These are phyloP conservation scores for Boletus tylopilopsis DNA, from an alignment of 768 basidiomycete species.

Conservation along the genomic window DNA sequence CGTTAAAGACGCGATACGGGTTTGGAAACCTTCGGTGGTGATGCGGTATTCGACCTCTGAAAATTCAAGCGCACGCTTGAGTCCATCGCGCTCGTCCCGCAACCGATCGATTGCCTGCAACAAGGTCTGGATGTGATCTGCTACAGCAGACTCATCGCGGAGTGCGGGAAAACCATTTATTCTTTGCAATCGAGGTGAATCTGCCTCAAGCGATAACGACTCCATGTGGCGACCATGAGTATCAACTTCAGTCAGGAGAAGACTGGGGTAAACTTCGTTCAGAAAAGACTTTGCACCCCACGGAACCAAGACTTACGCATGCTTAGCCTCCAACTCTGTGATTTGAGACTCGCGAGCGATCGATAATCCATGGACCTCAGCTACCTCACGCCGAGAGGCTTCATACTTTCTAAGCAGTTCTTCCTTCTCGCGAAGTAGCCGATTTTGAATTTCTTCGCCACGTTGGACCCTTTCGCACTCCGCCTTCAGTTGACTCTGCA, in stretches of 20 bases:
- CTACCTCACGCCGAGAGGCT: slow-evolving; percentile 33
- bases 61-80: slow-evolving; percentile 64
- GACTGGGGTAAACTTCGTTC: slow-evolving; percentile 10
- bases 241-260: slow-evolving; percentile 21
- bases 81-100: slow-evolving; percentile 59
- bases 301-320: slow-evolving; percentile 23
- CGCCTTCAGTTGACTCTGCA: slow-evolving; percentile 38
- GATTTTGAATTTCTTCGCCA: slow-evolving; percentile 41
- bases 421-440: slow-evolving; percentile 55
- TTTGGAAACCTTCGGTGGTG: slow-evolving; percentile 54
- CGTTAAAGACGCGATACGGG: slow-evolving; percentile 39
- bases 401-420: slow-evolving; percentile 43
- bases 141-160: slow-evolving; percentile 23
- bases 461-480: slow-evolving; percentile 40
- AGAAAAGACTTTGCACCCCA: neutral
- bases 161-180: neutral
- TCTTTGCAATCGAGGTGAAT: neutral
- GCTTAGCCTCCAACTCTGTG: slow-evolving; percentile 17
- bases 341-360: slow-evolving; percentile 24
- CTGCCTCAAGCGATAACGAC: neutral
- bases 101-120: slow-evolving; percentile 63
- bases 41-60: slow-evolving; percentile 64
- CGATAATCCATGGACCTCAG: slow-evolving; percentile 19
- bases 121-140: slow-evolving; percentile 50
- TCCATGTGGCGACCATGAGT: neutral